Base-by-base conservation (phyloP, 257 asterid species). In the Ligustrum vulgare region DNA sequence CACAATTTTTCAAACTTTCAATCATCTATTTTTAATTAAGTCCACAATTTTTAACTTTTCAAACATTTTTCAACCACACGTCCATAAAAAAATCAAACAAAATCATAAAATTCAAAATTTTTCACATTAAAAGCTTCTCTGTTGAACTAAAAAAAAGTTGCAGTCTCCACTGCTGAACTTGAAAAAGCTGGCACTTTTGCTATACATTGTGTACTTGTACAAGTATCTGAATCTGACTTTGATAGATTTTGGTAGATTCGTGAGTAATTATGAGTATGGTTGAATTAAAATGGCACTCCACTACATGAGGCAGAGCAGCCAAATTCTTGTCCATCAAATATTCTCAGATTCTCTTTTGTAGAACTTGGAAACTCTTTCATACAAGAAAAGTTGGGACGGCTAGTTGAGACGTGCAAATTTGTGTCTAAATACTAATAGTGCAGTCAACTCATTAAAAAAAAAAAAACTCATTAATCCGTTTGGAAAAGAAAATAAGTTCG, bases 281-380 rank as follows among this genome's bases (percentile, higher is more conserved):
- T 67, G 80, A 71, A 71, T 15, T 45, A 37, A 66, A 56, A 12
- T 13, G 32, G 37, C 77, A 64, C 65, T 72, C 54, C 12, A 68
- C n/a, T n/a, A n/a, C n/a, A n/a, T n/a, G n/a, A n/a, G n/a, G n/a
- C n/a, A 28, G 60, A 43, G 60, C 56, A 54, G 60, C 39, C 4
- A n/a, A 41, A 65, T 9, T 80, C 84, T 20, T 75, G 77, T 80
- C 80, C 83, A 9, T 80, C 73, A 2, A 79, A 63, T 34, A 63
- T 79, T 80, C 73, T 62, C 58, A 12, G 68, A 56, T 64, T 67
- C 74, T 73, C 78, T 73, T 20, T 31, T 20, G 1, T 32, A 23
- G 36, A 51, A 18, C 25, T 51, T 51, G 62, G 62, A 18, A 56
- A 54, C 33, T 69, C 33, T 66, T 65, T 67, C 51, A 4, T 47